Conservation (phyloP, 179 eudicot species). For the Monotropa hypopitys region DNA sequence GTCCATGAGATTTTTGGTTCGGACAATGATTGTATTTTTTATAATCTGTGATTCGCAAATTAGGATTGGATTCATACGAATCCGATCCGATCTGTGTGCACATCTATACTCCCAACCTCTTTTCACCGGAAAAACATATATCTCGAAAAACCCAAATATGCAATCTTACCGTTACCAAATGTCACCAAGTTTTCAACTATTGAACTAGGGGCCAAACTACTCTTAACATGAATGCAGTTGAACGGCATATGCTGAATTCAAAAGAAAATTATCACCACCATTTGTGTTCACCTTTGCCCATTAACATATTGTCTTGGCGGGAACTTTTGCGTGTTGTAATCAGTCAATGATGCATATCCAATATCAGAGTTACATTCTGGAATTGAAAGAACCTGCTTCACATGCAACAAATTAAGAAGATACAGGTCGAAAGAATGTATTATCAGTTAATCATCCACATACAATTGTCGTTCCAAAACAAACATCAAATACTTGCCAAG, state of each 20-base stretch:
- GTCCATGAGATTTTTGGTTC: too few relatives aligned
- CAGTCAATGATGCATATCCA: conserved; percentile 60
- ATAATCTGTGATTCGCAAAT: too few relatives aligned
- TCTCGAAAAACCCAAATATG: neutral
- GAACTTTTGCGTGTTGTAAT: conserved; percentile 79
- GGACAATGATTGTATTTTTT: too few relatives aligned
- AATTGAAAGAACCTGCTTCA: conserved; percentile 54
- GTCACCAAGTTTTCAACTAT: conserved; percentile 1
- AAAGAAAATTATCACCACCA: neutral
- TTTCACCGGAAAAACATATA: neutral
- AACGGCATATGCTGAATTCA: neutral
- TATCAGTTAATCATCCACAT: neutral
- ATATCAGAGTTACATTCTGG: conserved; percentile 49
- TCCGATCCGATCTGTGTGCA: too few relatives aligned
- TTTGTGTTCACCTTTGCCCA: conserved; percentile 48
- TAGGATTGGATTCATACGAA: too few relatives aligned
- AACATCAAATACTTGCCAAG: conserved; percentile 37
- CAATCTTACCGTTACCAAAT: neutral
- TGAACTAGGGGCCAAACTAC: neutral
- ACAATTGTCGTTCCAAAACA: neutral
- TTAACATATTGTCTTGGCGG: conserved; percentile 37
- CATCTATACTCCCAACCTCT: neutral
- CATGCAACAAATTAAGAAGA: neutral
- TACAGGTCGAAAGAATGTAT: neutral
- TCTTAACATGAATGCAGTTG: neutral